Percentiles rank a stretch among this genome's conserved stretches.
Evolutionary conservation across 1,139 yeast species (phyloP).

Genomic region (Candida labiduridarum): DNA sequence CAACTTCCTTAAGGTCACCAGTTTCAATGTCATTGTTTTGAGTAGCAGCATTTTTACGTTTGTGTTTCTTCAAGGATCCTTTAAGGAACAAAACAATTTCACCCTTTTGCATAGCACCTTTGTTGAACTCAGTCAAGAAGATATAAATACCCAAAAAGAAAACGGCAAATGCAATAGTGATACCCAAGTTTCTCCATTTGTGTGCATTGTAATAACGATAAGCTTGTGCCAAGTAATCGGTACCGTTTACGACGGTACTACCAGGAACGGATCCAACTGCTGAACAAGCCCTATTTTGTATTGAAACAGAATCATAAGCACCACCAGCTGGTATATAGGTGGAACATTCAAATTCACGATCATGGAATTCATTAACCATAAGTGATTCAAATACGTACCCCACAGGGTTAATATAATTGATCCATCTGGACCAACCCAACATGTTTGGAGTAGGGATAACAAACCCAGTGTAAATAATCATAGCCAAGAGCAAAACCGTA

Average conservation of each 20-base stretch:
- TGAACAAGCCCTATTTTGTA: conserved; percentile 52
- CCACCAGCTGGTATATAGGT: conserved; percentile 51
- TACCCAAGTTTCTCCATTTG: conserved; percentile 87
- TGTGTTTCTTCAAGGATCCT: conserved; percentile 49
- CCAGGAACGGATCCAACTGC: conserved; percentile 72
- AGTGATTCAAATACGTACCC: conserved; percentile 57
- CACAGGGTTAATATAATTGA: conserved; percentile 57
- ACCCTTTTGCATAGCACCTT: conserved; percentile 60
- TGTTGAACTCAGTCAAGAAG: conserved; percentile 62
- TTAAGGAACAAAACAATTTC: conserved; percentile 49
- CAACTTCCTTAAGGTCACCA: conserved; percentile 16
- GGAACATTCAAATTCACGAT: conserved; percentile 51
- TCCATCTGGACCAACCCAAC: conserved; percentile 69
- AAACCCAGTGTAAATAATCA: conserved; percentile 61
- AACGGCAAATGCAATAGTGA: conserved; percentile 56
- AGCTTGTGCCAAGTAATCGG: conserved; percentile 49
- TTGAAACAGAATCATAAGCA: conserved; percentile 41
- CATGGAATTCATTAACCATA: conserved; percentile 55
- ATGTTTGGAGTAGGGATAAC: conserved; percentile 56
- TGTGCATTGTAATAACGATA: conserved; percentile 57
- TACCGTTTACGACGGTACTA: conserved; percentile 54
- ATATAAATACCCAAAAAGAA: conserved; percentile 62
- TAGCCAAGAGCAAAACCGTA: conserved; percentile 52
- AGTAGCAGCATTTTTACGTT: conserved; percentile 15
- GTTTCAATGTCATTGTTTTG: conserved; percentile 10